A percentile compares a stretch with the other conserved stretches of the same genome.
Conservation (phyloP, 2,329 filamentous ascomycete species). For the Onygena corvina region DNA sequence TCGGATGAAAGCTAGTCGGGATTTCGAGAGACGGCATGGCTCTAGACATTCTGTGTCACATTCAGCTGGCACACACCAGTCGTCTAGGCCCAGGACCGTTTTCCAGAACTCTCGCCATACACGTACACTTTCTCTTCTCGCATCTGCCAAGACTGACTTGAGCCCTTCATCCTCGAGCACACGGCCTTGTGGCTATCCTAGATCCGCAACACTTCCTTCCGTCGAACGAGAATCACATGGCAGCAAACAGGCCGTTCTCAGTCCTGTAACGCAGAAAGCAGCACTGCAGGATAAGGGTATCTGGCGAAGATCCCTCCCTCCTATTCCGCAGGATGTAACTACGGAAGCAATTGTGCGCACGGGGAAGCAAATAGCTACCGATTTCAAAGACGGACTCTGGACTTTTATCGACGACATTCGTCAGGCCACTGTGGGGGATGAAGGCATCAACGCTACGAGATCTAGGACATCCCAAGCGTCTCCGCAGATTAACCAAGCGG, state of each 20-base stretch:
- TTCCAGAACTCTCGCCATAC: constrained; percentile 53
- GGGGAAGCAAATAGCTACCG: constrained; percentile 70
- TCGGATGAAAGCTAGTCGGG: constrained; percentile 36
- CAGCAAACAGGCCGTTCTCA: constrained; percentile 18
- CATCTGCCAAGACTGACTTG: constrained; percentile 36
- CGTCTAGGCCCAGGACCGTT: constrained; percentile 44
- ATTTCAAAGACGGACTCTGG: constrained; percentile 79
- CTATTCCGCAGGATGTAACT: constrained; percentile 29
- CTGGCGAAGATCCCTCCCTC: constrained; percentile 33
- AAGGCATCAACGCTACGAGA: constrained; percentile 55
- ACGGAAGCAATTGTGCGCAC: constrained; percentile 42
- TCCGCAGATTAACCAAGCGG: constrained; percentile 14
- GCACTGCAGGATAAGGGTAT: constrained; percentile 15
- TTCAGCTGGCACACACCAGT: constrained; percentile 23
- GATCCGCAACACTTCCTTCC: constrained; percentile 33
- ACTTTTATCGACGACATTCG: constrained; percentile 92
- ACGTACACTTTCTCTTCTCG: constrained; percentile 67
- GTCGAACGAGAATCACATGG: constrained; percentile 24
- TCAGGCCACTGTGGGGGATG: constrained; percentile 91
- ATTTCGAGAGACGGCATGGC: constrained; percentile 62
- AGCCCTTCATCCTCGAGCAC: constrained; percentile 16
- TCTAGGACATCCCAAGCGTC: constrained; percentile 26
- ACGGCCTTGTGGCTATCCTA: constrained; percentile 25
- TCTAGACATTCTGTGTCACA: constrained; percentile 43
- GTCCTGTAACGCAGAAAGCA: constrained; percentile 26